Evolutionary conservation across 2,329 filamentous ascomycete genomes (phyloP).

Genomic region (Sclerotinia subarctica): DNA sequence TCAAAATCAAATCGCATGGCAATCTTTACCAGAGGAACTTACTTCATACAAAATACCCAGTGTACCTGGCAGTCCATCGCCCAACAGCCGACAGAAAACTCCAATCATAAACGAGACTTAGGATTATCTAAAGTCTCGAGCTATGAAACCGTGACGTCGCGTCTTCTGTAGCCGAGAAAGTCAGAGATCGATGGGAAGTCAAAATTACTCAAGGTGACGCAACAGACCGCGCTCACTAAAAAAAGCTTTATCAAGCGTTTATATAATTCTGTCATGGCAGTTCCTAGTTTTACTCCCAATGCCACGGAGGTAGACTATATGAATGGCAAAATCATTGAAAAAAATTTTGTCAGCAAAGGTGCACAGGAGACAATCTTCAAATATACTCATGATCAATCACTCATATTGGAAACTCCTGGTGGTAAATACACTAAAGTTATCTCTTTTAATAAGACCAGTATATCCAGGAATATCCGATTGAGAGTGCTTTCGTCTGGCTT

Average conservation of each 20-base stretch:
- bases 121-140: too few species aligned
- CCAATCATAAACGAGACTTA: conserved; percentile 46
- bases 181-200: conserved; percentile 31
- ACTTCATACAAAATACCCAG: conserved; percentile 28
- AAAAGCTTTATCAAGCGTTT: conserved; percentile 43
- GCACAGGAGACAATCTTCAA: conserved; percentile 46
- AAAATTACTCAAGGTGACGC: conserved; percentile 44
- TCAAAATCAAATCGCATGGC: neutral
- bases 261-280: conserved; percentile 50
- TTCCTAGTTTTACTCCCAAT: conserved; percentile 40
- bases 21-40: neutral
- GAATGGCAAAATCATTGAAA: conserved; percentile 44
- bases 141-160: conserved; percentile 43
- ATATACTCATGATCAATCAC: conserved; percentile 38
- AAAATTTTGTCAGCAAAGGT: conserved; percentile 42
- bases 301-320: conserved; percentile 17
- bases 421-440: conserved; percentile 41
- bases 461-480: conserved; percentile 42
- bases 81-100: conserved; percentile 52
- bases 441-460: conserved; percentile 39
- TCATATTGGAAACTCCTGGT: conserved; percentile 39
- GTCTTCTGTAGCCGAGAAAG: conserved; percentile 34
- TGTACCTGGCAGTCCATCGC: conserved; percentile 48
- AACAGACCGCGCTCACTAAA: conserved; percentile 41
- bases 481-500: conserved; percentile 45